phyloP scores from a whole-genome alignment of 2,329 filamentous ascomycete species.

The Diplodia intermedia region DNA sequence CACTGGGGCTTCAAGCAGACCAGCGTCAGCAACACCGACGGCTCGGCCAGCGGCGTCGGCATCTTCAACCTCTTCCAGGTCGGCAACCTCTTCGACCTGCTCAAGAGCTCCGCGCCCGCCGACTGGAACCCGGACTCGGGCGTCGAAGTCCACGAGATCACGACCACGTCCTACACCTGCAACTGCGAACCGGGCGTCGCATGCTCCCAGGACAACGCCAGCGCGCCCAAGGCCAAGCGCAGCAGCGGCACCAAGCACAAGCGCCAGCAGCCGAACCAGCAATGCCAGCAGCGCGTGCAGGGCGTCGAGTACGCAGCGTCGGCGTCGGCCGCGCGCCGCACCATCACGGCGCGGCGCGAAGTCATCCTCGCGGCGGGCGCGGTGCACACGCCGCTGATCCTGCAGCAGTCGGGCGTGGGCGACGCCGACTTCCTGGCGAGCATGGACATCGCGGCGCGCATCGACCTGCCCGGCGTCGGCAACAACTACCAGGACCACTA shows the following conservation, averaged over 20 bases:
- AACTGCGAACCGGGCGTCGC: background rate
- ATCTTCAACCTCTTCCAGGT: constrained; percentile 22
- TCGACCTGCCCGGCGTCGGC: constrained; percentile 42
- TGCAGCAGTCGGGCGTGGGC: constrained; percentile 69
- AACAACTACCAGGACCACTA: constrained; percentile 43
- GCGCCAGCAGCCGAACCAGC: constrained; percentile 11
- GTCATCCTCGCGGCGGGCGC: constrained; percentile 67
- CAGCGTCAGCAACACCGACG: background rate
- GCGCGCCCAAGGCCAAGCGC: background rate
- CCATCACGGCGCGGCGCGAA: constrained; percentile 53
- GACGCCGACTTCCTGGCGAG: constrained; percentile 45
- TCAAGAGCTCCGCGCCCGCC: constrained; percentile 23
- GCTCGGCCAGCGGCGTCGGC: background rate
- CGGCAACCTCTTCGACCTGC: constrained; percentile 12
- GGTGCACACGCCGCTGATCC: constrained; percentile 63
- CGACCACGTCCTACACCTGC: constrained; percentile 9
- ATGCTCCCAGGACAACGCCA: constrained; percentile 3
- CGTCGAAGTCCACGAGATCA: constrained; percentile 19
- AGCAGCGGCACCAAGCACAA: constrained; percentile 15
- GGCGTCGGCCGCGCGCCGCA: constrained; percentile 34
- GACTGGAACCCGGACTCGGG: constrained; percentile 5
- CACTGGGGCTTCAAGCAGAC: constrained; percentile 21
- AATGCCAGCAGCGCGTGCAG: constrained; percentile 15
- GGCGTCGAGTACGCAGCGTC: constrained; percentile 27
- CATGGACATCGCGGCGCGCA: constrained; percentile 37